Base-by-base conservation (phyloP, 2,329 filamentous ascomycete genomes). In the Decorospora gaudefroyi region DNA sequence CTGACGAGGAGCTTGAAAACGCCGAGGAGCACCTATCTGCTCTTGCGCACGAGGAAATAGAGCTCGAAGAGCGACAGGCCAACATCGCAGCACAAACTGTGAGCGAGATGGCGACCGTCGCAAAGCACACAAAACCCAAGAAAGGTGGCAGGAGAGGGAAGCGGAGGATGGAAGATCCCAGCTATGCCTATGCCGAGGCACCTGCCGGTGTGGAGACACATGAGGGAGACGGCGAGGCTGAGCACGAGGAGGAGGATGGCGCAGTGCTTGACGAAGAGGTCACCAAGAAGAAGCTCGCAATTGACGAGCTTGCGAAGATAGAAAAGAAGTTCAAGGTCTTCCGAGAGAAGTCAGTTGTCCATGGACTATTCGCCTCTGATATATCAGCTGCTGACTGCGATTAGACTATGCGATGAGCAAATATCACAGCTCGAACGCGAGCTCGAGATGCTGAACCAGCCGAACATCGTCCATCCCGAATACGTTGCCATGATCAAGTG, bases 301-400 rank as follows among this genome's bases (percentile, higher is more conserved):
- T 91, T 64, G 88, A 90, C 42, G 84, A 90, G 55, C 80, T 96
- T 59, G 79, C 83, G 12, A 81, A 82, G 12, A 87, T 99, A 29
- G 92, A 97, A 67, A 87, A 87, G 68, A 88, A 93, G 65, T 99
- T 99, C 72, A 83, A 86, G 46, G 81, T 87, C 12, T 88, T 97
- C 64, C 83, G 90, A 61, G 90, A 90, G 53, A 85, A 84, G 85
- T 88, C 67, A 59, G 78, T 72, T 12, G n/a, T 16, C 13, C 13
- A 17, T 17, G 8, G 2, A 10, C 12, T 12, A n/a, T n/a, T n/a
- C n/a, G n/a, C n/a, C n/a, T n/a, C n/a, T 19, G 27, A 50, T 39
- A 28, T 37, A 9, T 45, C 42, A 23, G 36, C 23, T 42, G 42
- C 61, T 63, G 46, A 70, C 49, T 49, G 29, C 31, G n/a, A 35